Conservation (phyloP, 371 early-diverging fungal genomes). For the Synchytrium microbalum region DNA sequence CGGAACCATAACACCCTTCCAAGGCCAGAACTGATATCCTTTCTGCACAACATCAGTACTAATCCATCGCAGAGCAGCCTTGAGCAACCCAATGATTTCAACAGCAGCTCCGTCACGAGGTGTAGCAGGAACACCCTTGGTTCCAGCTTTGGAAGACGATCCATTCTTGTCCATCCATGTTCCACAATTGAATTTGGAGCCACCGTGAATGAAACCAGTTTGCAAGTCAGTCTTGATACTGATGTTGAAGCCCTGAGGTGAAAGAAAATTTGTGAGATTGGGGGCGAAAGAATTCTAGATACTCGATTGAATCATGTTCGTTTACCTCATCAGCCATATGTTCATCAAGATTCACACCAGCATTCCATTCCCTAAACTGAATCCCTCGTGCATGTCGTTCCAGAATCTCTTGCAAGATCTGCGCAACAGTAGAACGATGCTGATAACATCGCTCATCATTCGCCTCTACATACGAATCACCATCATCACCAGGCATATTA, state of each 20-base stretch:
- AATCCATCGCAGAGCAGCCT: constrained; percentile 76
- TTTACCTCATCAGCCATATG: constrained; percentile 75
- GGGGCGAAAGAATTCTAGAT: too few species aligned
- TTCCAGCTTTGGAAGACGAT: constrained; percentile 84
- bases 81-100: constrained; percentile 85
- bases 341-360: constrained; percentile 77
- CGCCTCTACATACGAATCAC: constrained; percentile 27
- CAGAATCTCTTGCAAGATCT: constrained; percentile 86
- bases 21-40: constrained; percentile 24
- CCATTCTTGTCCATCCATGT: constrained; percentile 99
- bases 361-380: constrained; percentile 90
- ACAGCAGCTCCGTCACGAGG: constrained; percentile 89
- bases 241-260: constrained; percentile 60
- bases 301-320: too few species aligned
- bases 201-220: constrained; percentile 80
- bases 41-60: constrained; percentile 17
- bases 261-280: constrained; percentile 68
- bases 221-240: constrained; percentile 41
- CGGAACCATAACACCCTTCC: constrained; percentile 16
- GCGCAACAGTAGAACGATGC: constrained; percentile 57
- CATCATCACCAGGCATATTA: constrained; percentile 19
- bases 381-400: constrained; percentile 88
- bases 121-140: constrained; percentile 83
- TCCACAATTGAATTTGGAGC: constrained; percentile 90
- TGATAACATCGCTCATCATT: constrained; percentile 54